phyloP scores from a whole-genome alignment of 1,139 yeast genomes.

The Blastobotrys capitulatus region DNA sequence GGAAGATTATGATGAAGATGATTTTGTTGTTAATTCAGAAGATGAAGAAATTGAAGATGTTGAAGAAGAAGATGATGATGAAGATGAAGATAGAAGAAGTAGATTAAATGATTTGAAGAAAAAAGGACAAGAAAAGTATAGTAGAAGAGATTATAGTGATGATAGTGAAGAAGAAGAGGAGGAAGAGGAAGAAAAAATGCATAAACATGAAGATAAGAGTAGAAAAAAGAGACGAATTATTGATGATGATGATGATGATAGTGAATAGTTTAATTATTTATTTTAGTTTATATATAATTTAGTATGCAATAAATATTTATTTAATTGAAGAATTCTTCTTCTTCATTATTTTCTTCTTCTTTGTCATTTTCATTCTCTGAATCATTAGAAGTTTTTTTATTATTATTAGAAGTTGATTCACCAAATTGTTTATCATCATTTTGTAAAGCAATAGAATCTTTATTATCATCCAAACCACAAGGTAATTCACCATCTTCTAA shows the following conservation, averaged over 20 bases:
- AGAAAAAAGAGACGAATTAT: constrained; percentile 32
- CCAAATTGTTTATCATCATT: not conserved
- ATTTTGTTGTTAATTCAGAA: constrained; percentile 20
- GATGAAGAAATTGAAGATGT: constrained; percentile 34
- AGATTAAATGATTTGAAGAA: constrained; percentile 56
- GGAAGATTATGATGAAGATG: constrained; percentile 23
- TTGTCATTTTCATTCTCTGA: not conserved
- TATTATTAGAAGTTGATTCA: not conserved
- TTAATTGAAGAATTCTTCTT: constrained; percentile 17
- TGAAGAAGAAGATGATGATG: constrained; percentile 47
- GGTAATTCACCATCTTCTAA: constrained; percentile 23
- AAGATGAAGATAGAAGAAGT: constrained; percentile 47
- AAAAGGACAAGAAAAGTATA: constrained; percentile 41
- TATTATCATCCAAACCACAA: constrained; percentile 19
- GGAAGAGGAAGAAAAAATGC: constrained; percentile 26
- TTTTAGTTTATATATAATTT: not conserved
- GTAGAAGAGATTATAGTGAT: constrained; percentile 16
- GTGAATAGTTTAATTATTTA: not conserved
- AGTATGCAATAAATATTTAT: not conserved
- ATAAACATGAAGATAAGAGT: constrained; percentile 7
- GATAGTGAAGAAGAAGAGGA: constrained; percentile 35
- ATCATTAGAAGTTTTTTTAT: not conserved
- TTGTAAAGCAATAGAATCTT: constrained; percentile 16
- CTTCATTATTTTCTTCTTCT: constrained; percentile 12
- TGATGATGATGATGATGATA: constrained; percentile 60